Evolutionary conservation across 192 early-diverging fungal genomes (phyloP), one percentile per base, ranked within the genome.

Genomic region (Backusella australiensis): DNA sequence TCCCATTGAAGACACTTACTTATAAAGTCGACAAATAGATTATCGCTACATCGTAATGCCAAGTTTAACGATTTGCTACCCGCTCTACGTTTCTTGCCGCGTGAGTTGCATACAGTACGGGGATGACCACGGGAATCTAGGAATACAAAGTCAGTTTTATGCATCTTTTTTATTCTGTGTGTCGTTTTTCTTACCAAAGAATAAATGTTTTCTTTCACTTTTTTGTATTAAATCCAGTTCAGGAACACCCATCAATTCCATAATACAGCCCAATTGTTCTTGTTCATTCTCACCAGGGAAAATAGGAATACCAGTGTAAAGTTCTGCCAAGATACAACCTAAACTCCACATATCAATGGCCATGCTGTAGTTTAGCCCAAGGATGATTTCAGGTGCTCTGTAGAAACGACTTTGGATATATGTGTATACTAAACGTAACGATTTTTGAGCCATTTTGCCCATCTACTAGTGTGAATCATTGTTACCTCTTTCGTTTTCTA

Each of bases 401-500:
- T 99, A 99, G 84, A 99, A 99, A 34, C 98, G 90, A 77, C 90
- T 92, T 84, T 99, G 98, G 67, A 99, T 98, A 81, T 99, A 99
- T 3, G 97, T 98, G 81, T 99, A 99, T 39, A 98, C 93, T 77
- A 42, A 77, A 21, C 6, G 23, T 39, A 23, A 11, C 12, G 8
- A 11, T 39, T 6, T 38, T 39, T 39, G 38, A 59, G 19, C 3
- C 26, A 56, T 23, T 56, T 23, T n/a, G 15, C 4, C 8, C 9
- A 6, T 21, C 17, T 8, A 23, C 6, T 6, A 19, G n/a, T 38
- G 6, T 9, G 0, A 53, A 56, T 12, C 38, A 9, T 29, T 3
- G 1, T 11, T 71, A 77, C 76, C 76, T 78, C 94, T 93, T 83
- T 99, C 97, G 46, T 89, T 87, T 81, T 96, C 93, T 34, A 94